Evolutionary conservation across 176 grass and related monocot genomes (phyloP), one percentile per base, ranked within the genome.

Genomic region (Neostapfia colusana): DNA sequence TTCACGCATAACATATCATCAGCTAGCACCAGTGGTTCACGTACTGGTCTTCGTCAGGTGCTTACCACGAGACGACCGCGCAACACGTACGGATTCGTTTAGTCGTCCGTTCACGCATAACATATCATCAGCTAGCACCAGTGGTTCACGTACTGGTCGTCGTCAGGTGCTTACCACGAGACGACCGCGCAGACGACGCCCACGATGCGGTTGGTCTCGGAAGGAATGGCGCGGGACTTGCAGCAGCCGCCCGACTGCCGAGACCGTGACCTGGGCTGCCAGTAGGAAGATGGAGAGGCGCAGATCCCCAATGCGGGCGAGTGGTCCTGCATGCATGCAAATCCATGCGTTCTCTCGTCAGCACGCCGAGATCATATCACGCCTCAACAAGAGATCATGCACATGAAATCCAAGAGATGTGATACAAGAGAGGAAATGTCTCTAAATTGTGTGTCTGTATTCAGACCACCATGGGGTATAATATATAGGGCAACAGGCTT

Each of bases 11-110:
- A 1, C 31, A 31, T 31, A 2, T 31, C 31, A 31, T 31, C 31
- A 31, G 31, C 31, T 31, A 31, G 31, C 31, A 31, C 31, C 31
- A 31, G 31, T 31, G 2, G 3, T 31, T 31, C 31, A 31, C 31
- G n/a, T n/a, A 51, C 43, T 45, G 43, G 12, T 45, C 43, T 10
- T 45, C 12, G 15, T 2, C 8, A 39, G 12, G 43, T 45, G 15
- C 60, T 67, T 16, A 85, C 79, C 85, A 87, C 26, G 85, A 76
- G 25, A 18, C 0, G 49, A 72, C 49, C 21, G 79, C 73, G 66
- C 79, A 81, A n/a, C n/a, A n/a, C n/a, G n/a, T 27, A n/a, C 36
- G 53, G 3, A 36, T 2, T 12, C 3, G 13, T 13, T 44, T 14
- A 4, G 12, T 56, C n/a, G 3, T 56, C 3, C 24, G 8, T 24